phyloP scores from a whole-genome alignment of 441 rosid species.

The Pelargonium cotyledonis region DNA sequence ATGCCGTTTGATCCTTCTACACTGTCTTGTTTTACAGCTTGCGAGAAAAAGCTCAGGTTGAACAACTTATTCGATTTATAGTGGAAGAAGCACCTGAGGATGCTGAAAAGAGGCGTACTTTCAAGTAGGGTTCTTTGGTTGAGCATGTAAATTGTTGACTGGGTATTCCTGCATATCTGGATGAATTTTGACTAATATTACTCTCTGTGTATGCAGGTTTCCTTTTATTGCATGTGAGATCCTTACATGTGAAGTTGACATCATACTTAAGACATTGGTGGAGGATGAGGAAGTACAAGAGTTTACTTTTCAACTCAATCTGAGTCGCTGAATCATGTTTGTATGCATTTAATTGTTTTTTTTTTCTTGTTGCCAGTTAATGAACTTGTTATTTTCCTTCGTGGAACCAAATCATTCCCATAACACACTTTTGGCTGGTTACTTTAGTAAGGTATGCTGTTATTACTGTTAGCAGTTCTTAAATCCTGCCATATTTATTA shows the following conservation, averaged over 20 bases:
- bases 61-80: slow-evolving; percentile 55
- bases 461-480: slow-evolving; percentile 10
- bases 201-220: slow-evolving; percentile 31
- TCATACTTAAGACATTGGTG: slow-evolving; percentile 60
- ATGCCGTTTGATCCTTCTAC: slow-evolving; percentile 6
- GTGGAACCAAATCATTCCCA: slow-evolving; percentile 47
- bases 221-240: slow-evolving; percentile 67
- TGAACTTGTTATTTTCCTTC: slow-evolving; percentile 61
- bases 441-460: slow-evolving; percentile 64
- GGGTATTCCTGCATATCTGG: slow-evolving; percentile 13
- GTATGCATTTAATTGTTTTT: background rate
- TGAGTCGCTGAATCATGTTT: slow-evolving; percentile 4
- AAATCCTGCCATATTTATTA: slow-evolving; percentile 4
- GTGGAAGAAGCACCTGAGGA: slow-evolving; percentile 59
- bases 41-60: slow-evolving; percentile 59
- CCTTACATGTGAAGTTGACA: slow-evolving; percentile 73
- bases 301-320: slow-evolving; percentile 7
- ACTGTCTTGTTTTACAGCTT: slow-evolving; percentile 36
- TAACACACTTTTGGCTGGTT: slow-evolving; percentile 55
- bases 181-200: slow-evolving; percentile 19
- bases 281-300: slow-evolving; percentile 39
- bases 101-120: slow-evolving; percentile 46
- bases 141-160: slow-evolving; percentile 9
- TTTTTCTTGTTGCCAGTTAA: slow-evolving; percentile 41
- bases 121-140: slow-evolving; percentile 42